Conservation (phyloP, 2,329 filamentous ascomycete species). For the Curvularia verruculosa region DNA sequence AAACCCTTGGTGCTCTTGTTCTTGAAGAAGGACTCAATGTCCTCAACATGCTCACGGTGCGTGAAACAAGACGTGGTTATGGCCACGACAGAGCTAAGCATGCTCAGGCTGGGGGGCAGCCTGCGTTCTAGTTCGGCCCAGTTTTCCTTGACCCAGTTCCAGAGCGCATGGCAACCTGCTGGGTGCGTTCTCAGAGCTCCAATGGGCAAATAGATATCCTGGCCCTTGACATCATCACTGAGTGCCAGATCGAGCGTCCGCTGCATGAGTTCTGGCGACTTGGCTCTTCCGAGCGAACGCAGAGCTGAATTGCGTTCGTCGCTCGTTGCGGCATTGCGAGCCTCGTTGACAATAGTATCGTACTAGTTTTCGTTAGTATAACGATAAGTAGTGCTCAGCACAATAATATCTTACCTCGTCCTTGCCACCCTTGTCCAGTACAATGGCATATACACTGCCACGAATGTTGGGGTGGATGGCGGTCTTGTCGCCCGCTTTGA, state of each 20-base stretch:
- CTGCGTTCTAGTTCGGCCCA: conserved; percentile 85
- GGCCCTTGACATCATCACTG: conserved; percentile 84
- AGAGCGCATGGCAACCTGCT: conserved; percentile 80
- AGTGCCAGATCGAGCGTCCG: conserved; percentile 77
- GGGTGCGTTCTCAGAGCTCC: conserved; percentile 77
- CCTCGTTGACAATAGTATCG: conserved; percentile 75
- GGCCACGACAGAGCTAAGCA: conserved; percentile 82
- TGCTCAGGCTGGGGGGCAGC: conserved; percentile 82
- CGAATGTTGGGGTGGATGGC: conserved; percentile 93
- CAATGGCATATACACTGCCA: conserved; percentile 83
- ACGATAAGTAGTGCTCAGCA: not conserved
- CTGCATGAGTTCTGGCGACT: conserved; percentile 79
- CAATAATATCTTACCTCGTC: conserved; percentile 66
- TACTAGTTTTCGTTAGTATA: conserved; percentile 60
- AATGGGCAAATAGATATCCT: conserved; percentile 91
- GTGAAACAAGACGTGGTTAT: conserved; percentile 85
- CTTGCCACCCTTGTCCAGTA: conserved; percentile 80
- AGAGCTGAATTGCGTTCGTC: conserved; percentile 94
- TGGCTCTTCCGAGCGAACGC: conserved; percentile 79
- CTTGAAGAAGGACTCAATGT: conserved; percentile 81
- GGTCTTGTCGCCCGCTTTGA: conserved; percentile 74
- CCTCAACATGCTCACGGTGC: conserved; percentile 73
- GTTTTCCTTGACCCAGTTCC: conserved; percentile 81
- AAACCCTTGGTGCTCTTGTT: conserved; percentile 85
- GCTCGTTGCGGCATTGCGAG: conserved; percentile 73